Percentiles rank a stretch among this genome's conserved stretches.
Conservation (phyloP, 164 flowering plant species). For the Paratinospora sagittata region DNA sequence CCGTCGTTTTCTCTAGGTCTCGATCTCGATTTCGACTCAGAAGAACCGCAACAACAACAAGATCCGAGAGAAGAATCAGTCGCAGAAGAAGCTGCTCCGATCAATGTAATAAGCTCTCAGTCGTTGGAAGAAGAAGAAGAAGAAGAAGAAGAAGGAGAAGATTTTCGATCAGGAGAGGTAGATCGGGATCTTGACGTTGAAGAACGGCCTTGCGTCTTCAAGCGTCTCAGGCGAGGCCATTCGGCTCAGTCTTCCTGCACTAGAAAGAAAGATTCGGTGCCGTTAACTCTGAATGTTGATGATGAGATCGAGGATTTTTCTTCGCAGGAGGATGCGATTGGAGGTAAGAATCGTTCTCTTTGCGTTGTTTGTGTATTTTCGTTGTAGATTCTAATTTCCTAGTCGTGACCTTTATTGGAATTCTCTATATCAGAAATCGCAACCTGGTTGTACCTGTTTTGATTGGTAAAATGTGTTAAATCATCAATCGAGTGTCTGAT, state of each 20-base stretch:
- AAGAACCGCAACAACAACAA: constrained; percentile 18
- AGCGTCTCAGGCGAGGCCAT: constrained; percentile 45
- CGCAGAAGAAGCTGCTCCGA: constrained; percentile 11
- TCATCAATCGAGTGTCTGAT: not conserved
- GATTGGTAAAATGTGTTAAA: not conserved
- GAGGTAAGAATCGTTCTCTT: constrained; percentile 24
- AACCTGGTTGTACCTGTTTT: not conserved
- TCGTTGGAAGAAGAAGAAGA: constrained; percentile 25
- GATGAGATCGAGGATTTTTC: constrained; percentile 84
- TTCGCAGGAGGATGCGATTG: constrained; percentile 36
- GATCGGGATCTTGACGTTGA: constrained; percentile 28
- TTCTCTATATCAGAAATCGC: not conserved
- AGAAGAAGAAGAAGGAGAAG: constrained; percentile 2
- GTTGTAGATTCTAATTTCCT: constrained; percentile 15
- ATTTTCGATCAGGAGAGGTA: constrained; percentile 18
- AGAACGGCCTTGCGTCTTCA: constrained; percentile 29
- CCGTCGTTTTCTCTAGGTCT: constrained; percentile 87
- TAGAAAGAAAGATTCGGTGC: not conserved
- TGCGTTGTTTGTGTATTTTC: not conserved
- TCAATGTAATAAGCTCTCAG: constrained; percentile 12
- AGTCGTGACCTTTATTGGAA: not conserved
- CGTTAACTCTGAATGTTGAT: constrained; percentile 21
- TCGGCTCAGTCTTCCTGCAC: not conserved
- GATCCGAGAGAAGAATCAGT: constrained; percentile 1
- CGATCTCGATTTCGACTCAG: constrained; percentile 49